These are phyloP conservation scores for Rhexocercosporidium sp. DNA, from an alignment of 2,329 filamentous ascomycete species.

Conservation along the genomic window DNA sequence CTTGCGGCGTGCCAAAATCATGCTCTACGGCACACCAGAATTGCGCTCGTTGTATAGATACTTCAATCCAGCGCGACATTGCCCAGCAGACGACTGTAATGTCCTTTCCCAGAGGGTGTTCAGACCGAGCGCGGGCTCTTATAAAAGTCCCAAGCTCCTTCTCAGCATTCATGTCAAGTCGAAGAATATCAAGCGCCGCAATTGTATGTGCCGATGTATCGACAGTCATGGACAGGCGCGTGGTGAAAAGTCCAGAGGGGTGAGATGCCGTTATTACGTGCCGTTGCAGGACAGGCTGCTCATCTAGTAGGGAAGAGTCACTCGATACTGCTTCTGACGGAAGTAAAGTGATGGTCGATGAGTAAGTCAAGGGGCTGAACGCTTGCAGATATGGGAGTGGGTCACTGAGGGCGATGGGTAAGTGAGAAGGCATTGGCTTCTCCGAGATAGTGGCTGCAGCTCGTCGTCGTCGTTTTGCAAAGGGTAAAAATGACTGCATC, in stretches of 20 bases:
- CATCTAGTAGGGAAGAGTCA: conserved; percentile 30
- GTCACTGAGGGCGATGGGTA: conserved; percentile 65
- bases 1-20: conserved; percentile 49
- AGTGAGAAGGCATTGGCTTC: conserved; percentile 62
- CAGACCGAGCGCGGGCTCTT: conserved; percentile 42
- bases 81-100: conserved; percentile 68
- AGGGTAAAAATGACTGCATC: conserved; percentile 41
- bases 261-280: conserved; percentile 58
- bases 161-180: conserved; percentile 62
- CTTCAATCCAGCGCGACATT: conserved; percentile 69
- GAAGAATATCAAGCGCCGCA: conserved; percentile 56
- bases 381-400: conserved; percentile 72
- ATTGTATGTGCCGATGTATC: conserved; percentile 59
- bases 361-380: conserved; percentile 71
- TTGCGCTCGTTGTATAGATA: conserved; percentile 63
- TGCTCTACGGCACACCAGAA: conserved; percentile 63
- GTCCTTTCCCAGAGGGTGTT: conserved; percentile 58
- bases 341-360: conserved; percentile 56
- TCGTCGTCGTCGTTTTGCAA: conserved; percentile 35
- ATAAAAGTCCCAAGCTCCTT: conserved; percentile 61
- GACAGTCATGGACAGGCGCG: conserved; percentile 63
- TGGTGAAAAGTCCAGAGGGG: conserved; percentile 59
- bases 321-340: conserved; percentile 40
- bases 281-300: conserved; percentile 50
- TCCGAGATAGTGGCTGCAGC: conserved; percentile 43